Evolutionary conservation across 441 rosid genomes (phyloP).

Genomic region (Gossypium aridum): DNA sequence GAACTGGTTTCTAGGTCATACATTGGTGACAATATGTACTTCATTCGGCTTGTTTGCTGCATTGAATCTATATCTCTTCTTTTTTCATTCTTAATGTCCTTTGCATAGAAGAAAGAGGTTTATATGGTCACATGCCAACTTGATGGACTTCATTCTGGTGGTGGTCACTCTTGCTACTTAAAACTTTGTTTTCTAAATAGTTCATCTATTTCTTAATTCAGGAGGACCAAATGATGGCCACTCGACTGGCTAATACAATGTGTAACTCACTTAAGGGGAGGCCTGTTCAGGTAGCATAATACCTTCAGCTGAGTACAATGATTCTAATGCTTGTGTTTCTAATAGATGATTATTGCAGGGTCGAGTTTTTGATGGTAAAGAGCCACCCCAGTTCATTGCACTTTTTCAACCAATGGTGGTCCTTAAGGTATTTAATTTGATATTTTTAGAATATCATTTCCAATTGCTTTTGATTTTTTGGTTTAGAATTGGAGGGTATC

Average conservation of each 20-base stretch:
- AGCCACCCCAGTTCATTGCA: slow-evolving; percentile 91
- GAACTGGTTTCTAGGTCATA: background rate
- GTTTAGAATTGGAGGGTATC: slow-evolving; percentile 1
- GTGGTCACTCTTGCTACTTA: background rate
- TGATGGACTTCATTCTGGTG: background rate
- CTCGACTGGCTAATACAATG: slow-evolving; percentile 68
- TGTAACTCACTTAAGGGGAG: slow-evolving; percentile 86
- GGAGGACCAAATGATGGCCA: slow-evolving; percentile 85
- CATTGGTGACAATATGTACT: background rate
- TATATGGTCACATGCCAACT: background rate
- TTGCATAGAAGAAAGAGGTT: background rate
- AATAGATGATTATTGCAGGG: slow-evolving; percentile 55
- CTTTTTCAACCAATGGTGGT: slow-evolving; percentile 94
- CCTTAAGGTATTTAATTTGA: slow-evolving; percentile 60
- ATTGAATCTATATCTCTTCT: background rate
- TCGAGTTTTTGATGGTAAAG: slow-evolving; percentile 83
- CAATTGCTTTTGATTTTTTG: background rate
- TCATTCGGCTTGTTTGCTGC: background rate
- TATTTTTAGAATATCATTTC: slow-evolving; percentile 9
- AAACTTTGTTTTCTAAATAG: background rate
- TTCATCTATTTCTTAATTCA: slow-evolving; percentile 26
- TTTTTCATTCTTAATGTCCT: background rate
- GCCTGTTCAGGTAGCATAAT: slow-evolving; percentile 76
- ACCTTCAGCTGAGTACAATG: slow-evolving; percentile 11
- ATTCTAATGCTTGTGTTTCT: slow-evolving; percentile 17